These are phyloP conservation scores for Amanita rubescens DNA, from an alignment of 768 basidiomycete species.

Conservation along the genomic window DNA sequence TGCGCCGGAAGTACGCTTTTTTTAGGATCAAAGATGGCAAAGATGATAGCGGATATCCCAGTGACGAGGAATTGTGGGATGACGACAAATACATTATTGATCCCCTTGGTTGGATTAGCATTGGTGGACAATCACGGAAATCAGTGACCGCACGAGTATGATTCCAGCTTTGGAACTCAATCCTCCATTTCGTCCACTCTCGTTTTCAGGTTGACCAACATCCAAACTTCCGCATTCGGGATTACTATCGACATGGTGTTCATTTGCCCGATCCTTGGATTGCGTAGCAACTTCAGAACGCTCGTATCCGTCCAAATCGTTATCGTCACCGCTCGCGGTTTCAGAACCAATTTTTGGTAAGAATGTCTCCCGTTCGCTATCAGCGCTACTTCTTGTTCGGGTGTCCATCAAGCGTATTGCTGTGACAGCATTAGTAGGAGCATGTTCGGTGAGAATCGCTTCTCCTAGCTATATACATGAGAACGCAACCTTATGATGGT, in stretches of 20 bases:
- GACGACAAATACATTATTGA: slow-evolving; percentile 92
- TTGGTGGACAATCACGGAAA: not conserved
- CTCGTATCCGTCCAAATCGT: not conserved
- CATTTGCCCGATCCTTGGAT: slow-evolving; percentile 12
- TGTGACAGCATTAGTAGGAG: slow-evolving; percentile 23
- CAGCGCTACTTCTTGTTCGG: slow-evolving; percentile 25
- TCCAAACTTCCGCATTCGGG: slow-evolving; percentile 1
- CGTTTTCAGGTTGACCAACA: not conserved
- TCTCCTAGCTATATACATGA: slow-evolving; percentile 59
- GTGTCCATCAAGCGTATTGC: slow-evolving; percentile 41
- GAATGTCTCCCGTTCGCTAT: slow-evolving; percentile 24
- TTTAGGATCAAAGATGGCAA: slow-evolving; percentile 73
- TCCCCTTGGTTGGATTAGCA: slow-evolving; percentile 50
- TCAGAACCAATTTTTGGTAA: slow-evolving; percentile 23
- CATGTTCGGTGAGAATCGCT: slow-evolving; percentile 69
- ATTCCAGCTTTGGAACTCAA: slow-evolving; percentile 84
- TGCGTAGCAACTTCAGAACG: not conserved
- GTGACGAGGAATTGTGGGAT: slow-evolving; percentile 93
- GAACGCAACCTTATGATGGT: not conserved
- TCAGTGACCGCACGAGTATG: slow-evolving; percentile 53
- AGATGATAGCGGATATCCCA: slow-evolving; percentile 76
- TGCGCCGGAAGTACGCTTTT: slow-evolving; percentile 36
- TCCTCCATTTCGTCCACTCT: slow-evolving; percentile 18
- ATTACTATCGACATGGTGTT: slow-evolving; percentile 10
- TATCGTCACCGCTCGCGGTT: slow-evolving; percentile 18